phyloP scores from a whole-genome alignment of 768 basidiomycete genomes.

The Gymnopilus junonius region DNA sequence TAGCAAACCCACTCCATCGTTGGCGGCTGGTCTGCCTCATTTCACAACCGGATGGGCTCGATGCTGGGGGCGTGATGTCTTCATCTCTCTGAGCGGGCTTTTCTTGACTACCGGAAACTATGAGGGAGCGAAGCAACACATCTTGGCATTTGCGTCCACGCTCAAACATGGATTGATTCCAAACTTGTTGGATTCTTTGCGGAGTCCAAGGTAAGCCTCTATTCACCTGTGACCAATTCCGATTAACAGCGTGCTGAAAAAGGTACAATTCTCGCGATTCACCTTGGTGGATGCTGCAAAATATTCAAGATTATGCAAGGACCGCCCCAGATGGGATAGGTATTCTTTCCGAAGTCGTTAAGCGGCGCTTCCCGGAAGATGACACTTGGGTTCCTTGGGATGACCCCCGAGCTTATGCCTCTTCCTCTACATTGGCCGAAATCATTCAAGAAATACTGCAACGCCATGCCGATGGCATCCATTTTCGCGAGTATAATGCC shows the following conservation, averaged over 20 bases:
- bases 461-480: slow-evolving; percentile 90
- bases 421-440: slow-evolving; percentile 87
- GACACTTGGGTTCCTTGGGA: slow-evolving; percentile 95
- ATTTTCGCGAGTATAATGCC: slow-evolving; percentile 95
- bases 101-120: slow-evolving; percentile 94
- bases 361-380: slow-evolving; percentile 93
- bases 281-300: slow-evolving; percentile 99
- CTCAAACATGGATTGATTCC: slow-evolving; percentile 96
- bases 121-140: slow-evolving; percentile 84
- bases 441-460: slow-evolving; percentile 96
- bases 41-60: slow-evolving; percentile 94
- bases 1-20: slow-evolving; percentile 66
- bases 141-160: slow-evolving; percentile 90
- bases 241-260: not conserved
- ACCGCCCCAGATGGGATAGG: slow-evolving; percentile 84
- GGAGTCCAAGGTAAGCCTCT: slow-evolving; percentile 72
- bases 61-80: slow-evolving; percentile 95
- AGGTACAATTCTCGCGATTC: slow-evolving; percentile 97
- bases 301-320: slow-evolving; percentile 91
- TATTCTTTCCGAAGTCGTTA: slow-evolving; percentile 80
- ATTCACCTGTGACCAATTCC: not conserved
- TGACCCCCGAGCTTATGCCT: slow-evolving; percentile 80
- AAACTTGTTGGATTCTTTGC: slow-evolving; percentile 89
- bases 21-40: slow-evolving; percentile 96
- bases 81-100: slow-evolving; percentile 91